Evolutionary conservation across 345 rosid genomes (phyloP).

Genomic region (Bretschneidera sinensis): DNA sequence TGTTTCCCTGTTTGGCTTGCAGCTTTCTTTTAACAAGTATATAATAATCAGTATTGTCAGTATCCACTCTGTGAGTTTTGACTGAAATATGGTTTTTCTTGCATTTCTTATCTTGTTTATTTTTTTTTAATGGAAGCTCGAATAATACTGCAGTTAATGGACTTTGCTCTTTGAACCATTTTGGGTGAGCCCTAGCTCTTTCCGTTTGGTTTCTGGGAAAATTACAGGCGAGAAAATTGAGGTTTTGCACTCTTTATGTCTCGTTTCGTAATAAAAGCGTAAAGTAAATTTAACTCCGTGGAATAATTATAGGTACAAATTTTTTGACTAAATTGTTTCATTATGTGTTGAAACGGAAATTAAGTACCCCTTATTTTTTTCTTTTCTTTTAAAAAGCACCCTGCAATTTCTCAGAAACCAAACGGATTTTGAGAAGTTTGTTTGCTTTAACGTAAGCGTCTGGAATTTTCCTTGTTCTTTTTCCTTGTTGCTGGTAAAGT

Average conservation of each 20-base stretch:
- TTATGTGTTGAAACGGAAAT: background rate
- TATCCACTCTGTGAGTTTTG: background rate
- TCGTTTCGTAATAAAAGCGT: background rate
- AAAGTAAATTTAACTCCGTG: background rate
- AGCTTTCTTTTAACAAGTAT: background rate
- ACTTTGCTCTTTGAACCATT: background rate
- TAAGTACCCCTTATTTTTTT: no score
- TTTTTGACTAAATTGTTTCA: background rate
- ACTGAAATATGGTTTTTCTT: constrained; percentile 4
- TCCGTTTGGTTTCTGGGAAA: constrained; percentile 12
- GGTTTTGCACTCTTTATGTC: background rate
- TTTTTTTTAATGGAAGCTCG: no score
- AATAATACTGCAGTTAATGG: background rate
- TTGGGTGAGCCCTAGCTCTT: constrained; percentile 12
- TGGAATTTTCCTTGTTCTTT: background rate
- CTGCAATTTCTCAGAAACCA: no score
- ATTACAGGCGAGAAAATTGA: background rate
- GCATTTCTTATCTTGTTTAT: background rate
- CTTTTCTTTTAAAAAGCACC: background rate
- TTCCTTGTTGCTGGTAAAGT: background rate
- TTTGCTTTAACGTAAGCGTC: background rate
- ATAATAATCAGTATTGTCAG: background rate
- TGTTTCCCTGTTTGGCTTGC: constrained; percentile 3
- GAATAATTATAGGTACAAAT: background rate
- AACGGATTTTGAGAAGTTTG: background rate